A percentile compares a stretch with the other conserved stretches of the same genome.
Evolutionary conservation across 2,329 filamentous ascomycete species (phyloP).

Genomic region (Penicillium sp.): DNA sequence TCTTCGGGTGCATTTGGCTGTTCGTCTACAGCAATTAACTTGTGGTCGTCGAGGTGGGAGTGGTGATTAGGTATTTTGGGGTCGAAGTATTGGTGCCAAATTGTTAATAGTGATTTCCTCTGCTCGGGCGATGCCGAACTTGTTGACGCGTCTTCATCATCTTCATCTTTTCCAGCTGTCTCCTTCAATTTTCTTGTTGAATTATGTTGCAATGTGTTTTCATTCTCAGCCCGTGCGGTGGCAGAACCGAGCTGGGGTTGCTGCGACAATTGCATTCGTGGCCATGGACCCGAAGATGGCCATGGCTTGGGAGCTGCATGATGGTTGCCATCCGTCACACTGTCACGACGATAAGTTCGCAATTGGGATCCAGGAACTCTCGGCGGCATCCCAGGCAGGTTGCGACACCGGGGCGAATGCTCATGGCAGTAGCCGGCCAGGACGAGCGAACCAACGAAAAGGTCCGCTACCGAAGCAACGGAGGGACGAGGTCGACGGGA

Average conservation of each 20-base stretch:
- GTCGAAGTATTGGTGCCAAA: constrained; percentile 10
- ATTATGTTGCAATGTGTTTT: constrained; percentile 18
- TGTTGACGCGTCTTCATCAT: constrained; percentile 9
- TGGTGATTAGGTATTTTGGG: constrained; percentile 5
- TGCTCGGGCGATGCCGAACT: constrained; percentile 12
- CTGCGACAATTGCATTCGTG: constrained; percentile 21
- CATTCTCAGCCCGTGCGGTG: constrained; percentile 28
- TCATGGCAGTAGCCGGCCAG: constrained; percentile 56
- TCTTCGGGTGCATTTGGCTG: background rate
- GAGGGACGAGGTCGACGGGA: constrained; percentile 33
- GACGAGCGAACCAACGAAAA: constrained; percentile 59
- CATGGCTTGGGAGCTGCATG: constrained; percentile 22
- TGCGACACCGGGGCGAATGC: constrained; percentile 46
- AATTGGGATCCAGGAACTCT: constrained; percentile 22
- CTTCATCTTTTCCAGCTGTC: background rate
- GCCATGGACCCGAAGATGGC: constrained; percentile 22
- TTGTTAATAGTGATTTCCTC: constrained; percentile 7
- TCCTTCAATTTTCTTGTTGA: constrained; percentile 6
- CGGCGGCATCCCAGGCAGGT: constrained; percentile 31
- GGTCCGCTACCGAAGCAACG: constrained; percentile 50
- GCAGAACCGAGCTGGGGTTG: constrained; percentile 34
- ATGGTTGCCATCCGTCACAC: constrained; percentile 18
- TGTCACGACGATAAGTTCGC: constrained; percentile 22
- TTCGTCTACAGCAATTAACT: background rate
- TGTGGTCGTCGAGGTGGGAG: background rate